Percentiles rank a stretch among this genome's conserved stretches.
phyloP scores from a whole-genome alignment of 2,329 filamentous ascomycete genomes.

The Orbilia brochopaga region DNA sequence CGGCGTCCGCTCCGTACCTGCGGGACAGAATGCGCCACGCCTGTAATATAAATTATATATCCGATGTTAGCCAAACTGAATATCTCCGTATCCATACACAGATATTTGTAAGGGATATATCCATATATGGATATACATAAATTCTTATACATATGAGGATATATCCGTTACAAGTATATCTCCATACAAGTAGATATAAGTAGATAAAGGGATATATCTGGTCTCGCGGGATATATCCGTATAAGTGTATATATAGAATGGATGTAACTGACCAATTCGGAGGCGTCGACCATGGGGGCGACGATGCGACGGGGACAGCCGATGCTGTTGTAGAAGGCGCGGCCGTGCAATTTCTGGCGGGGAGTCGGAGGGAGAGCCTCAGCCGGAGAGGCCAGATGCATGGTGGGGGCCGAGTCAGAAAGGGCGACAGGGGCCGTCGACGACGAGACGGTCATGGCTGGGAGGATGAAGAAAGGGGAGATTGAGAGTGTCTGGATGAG shows the following conservation, averaged over 20 bases:
- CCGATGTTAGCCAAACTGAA: too few relatives aligned
- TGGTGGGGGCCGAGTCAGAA: too few relatives aligned
- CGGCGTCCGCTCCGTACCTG: slow-evolving; percentile 83
- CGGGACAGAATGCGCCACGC: slow-evolving; percentile 97
- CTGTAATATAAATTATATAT: too few relatives aligned
- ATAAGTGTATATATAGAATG: background rate
- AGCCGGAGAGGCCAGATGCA: background rate
- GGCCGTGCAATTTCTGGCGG: slow-evolving; percentile 82
- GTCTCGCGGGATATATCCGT: too few relatives aligned
- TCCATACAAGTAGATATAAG: too few relatives aligned
- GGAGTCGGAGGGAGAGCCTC: too few relatives aligned
- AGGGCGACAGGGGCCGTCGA: too few relatives aligned
- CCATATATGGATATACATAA: slow-evolving; percentile 5
- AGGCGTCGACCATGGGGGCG: slow-evolving; percentile 98
- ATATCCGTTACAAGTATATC: too few relatives aligned
- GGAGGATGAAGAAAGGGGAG: background rate
- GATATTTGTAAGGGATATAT: too few relatives aligned
- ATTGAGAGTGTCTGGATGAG: background rate
- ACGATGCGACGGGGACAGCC: slow-evolving; percentile 89
- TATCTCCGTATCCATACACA: too few relatives aligned
- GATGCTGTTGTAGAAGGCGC: slow-evolving; percentile 93
- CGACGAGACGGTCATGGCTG: background rate
- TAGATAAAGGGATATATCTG: too few relatives aligned
- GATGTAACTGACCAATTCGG: slow-evolving; percentile 80
- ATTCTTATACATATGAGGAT: slow-evolving; percentile 16